Base-by-base conservation (phyloP, 331 rosid genomes). In the Rhamnella rubrinervis region DNA sequence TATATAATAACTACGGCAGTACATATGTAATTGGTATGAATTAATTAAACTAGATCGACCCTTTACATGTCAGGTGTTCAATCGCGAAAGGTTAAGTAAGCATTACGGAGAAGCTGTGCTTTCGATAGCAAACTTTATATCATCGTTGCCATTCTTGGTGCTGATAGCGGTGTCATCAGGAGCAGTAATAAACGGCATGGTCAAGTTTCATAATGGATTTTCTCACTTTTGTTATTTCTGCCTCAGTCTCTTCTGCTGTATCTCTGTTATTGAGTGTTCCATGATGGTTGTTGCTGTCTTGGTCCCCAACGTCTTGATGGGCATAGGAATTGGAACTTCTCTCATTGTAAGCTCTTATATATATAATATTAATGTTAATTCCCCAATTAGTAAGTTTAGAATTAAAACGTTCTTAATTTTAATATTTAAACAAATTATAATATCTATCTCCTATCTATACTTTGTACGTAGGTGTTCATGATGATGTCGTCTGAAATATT, bases 401-500 rank as follows among this genome's bases (percentile, higher is more conserved):
- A 60, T 60, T 60, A 60, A 8, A 13, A 1, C 3, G 35, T 37
- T 25, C 28, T 59, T 59, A 3, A 26, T 31, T 31, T 3, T 31
- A 31, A 31, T 31, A 31, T 3, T 31, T 31, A 31, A 31, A 6
- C 35, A 31, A 31, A 31, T 31, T 2, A 31, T 31, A 31, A 3
- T 2, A 31, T 31, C 3, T 31, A 31, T 31, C 5, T 31, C 3
- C 5, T 31, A 31, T 31, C 4, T 31, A 3, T 31, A 31, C 3
- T 31, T 31, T 31, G 13, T 60, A 11, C 26, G 41, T 66, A 66
- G 70, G 70, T 66, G 44, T 49, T 66, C 7, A 50, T 66, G 59
- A 66, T 66, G 70, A 47, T 66, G 70, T 13, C 70, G 31, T 66
- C 70, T 50, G 70, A 66, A 49, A 66, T 66, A 37, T 49, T 51